Base-by-base conservation (phyloP, 1,284 basidiomycete species). In the Erythrobasidium hasegawianum region DNA sequence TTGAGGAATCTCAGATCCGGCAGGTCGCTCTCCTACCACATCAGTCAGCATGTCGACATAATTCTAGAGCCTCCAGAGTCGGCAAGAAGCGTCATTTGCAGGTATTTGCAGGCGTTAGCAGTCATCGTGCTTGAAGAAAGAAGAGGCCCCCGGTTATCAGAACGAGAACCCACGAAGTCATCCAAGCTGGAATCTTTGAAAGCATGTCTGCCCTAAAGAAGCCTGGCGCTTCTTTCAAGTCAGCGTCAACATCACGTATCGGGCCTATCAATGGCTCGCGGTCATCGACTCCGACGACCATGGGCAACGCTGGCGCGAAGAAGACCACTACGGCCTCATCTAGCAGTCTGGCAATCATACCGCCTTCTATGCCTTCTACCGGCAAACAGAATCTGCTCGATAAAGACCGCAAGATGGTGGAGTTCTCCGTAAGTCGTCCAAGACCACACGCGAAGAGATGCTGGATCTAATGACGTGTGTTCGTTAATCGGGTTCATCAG, bases 321-420 rank as follows among this genome's bases (percentile, higher is more conserved):
- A 27, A 49, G 39, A 54, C 11, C 50, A 4, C n/a, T 33, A 24
- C 55, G 40, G 33, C 39, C 41, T 43, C 55, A 49, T 16, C 26
- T 20, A 53, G 56, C 22, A 24, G 43, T 24, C n/a, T 47, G 8
- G 43, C 43, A 24, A 47, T 47, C 16, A 24, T 47, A n/a, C 43
- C 43, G 43, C 43, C 43, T 18, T 18, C n/a, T 24, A 47, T 47
- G 43, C 43, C 43, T 14, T n/a, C 43, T 5, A 33, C 4, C 2
- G 54, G 27, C 45, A 58, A 52, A 24, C 62, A 65, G 49, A 65
- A 65, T 38, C 53, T 65, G 43, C 56, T 65, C 27, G 62, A 65
- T 33, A 65, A 65, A 24, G 62, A 65, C 38, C 43, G 56, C 8
- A 65, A 65, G 33, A 65, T 65, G 55, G 45, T 55, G 33, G 62